phyloP scores from a whole-genome alignment of 2,329 filamentous ascomycete genomes.

The Simplicillium sp. region DNA sequence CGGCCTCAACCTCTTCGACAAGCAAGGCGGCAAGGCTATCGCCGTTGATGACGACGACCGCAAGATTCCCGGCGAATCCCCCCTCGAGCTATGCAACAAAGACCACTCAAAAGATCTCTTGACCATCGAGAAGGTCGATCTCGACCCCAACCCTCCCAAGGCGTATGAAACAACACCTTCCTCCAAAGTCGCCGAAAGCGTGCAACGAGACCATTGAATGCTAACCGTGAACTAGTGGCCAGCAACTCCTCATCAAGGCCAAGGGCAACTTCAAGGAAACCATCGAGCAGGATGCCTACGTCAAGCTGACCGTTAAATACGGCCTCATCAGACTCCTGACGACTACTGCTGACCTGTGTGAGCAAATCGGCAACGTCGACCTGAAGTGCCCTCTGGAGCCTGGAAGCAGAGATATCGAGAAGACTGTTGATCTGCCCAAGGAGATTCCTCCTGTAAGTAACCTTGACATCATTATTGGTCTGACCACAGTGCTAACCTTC shows the following conservation, averaged over 20 bases:
- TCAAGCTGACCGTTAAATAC: conserved; percentile 83
- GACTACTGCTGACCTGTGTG: conserved; percentile 75
- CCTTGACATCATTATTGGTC: background rate
- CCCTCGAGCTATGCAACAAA: conserved; percentile 64
- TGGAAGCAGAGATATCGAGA: conserved; percentile 63
- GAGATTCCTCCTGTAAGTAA: conserved; percentile 78
- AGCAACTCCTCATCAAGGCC: conserved; percentile 69
- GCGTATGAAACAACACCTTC: conserved; percentile 51
- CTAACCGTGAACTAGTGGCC: conserved; percentile 47
- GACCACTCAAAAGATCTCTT: conserved; percentile 63
- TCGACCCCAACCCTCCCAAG: conserved; percentile 76
- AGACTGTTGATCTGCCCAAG: conserved; percentile 74
- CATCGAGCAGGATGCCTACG: conserved; percentile 70
- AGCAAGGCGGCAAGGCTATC: conserved; percentile 24
- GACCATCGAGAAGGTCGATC: conserved; percentile 67
- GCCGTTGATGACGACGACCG: conserved; percentile 39
- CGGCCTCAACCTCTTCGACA: conserved; percentile 31
- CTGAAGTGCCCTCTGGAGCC: conserved; percentile 80
- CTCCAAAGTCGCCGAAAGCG: background rate
- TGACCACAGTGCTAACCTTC: conserved; percentile 10
- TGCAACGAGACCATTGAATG: conserved; percentile 4
- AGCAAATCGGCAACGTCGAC: conserved; percentile 81
- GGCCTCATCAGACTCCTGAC: conserved; percentile 84
- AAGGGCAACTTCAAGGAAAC: conserved; percentile 62
- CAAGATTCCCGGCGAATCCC: conserved; percentile 76